Conservation (phyloP, 257 asterid species). For the Knoxia roxburghii region DNA sequence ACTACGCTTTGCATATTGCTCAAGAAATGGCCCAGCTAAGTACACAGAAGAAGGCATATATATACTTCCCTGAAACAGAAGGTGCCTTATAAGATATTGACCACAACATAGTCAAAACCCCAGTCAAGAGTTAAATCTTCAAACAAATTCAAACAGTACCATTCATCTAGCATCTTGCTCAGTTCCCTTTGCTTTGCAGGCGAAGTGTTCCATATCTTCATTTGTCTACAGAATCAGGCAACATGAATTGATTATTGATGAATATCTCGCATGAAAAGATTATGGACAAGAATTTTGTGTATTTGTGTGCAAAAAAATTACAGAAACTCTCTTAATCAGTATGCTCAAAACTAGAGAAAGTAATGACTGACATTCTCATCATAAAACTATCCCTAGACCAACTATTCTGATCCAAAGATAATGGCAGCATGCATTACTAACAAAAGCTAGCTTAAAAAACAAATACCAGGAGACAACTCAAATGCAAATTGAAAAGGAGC, state of each 20-base stretch:
- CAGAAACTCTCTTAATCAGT: background rate
- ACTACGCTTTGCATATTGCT: slow-evolving; percentile 84
- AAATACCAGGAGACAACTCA: background rate
- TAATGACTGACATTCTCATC: background rate
- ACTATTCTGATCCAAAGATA: background rate
- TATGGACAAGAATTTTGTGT: background rate
- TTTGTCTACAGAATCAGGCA: slow-evolving; percentile 60
- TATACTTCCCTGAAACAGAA: slow-evolving; percentile 64
- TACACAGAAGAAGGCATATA: slow-evolving; percentile 71
- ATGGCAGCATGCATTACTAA: background rate
- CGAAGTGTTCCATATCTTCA: slow-evolving; percentile 96
- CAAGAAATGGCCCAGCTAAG: slow-evolving; percentile 97
- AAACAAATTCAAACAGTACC: slow-evolving; percentile 47
- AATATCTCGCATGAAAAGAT: background rate
- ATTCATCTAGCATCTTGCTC: slow-evolving; percentile 92
- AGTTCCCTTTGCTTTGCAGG: slow-evolving; percentile 75
- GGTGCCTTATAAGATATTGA: slow-evolving; percentile 5
- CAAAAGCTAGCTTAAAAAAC: background rate
- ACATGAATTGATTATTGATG: background rate
- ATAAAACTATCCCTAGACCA: background rate
- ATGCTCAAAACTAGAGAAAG: background rate
- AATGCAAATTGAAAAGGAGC: background rate
- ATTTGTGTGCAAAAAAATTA: background rate
- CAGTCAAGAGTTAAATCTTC: slow-evolving; percentile 13
- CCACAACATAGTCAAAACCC: slow-evolving; percentile 13